Conservation (phyloP, 106 monocot genomes). For the Dioscorea dumetorum region DNA sequence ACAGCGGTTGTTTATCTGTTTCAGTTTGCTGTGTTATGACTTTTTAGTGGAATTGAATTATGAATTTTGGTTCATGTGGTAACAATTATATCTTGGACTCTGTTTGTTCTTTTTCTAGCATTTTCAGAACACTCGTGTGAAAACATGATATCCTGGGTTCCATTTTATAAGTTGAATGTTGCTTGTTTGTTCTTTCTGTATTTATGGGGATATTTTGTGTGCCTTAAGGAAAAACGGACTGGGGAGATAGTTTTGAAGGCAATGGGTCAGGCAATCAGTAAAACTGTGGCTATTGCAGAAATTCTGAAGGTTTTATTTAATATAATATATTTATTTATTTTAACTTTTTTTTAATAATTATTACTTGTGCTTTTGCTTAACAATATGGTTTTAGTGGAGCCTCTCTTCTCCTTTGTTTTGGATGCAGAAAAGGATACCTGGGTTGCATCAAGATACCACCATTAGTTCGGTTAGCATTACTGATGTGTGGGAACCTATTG, state of each 20-base stretch:
- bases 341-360: neutral
- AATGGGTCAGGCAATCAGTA: slow-evolving; percentile 96
- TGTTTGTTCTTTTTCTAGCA: neutral
- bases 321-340: neutral
- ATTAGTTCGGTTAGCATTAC: slow-evolving; percentile 91
- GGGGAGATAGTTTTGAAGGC: slow-evolving; percentile 87
- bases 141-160: too few relatives aligned
- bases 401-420: slow-evolving; percentile 1
- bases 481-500: slow-evolving; percentile 98
- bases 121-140: neutral
- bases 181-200: neutral
- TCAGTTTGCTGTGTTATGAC: neutral
- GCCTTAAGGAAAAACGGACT: slow-evolving; percentile 44
- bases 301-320: slow-evolving; percentile 66
- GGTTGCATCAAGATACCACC: slow-evolving; percentile 78
- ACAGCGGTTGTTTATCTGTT: neutral
- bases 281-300: slow-evolving; percentile 81
- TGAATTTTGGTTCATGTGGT: neutral
- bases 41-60: neutral
- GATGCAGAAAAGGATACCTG: slow-evolving; percentile 65
- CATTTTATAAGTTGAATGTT: neutral
- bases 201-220: neutral
- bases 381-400: neutral
- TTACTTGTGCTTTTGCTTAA: neutral
- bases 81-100: neutral